A percentile compares a stretch with the other conserved stretches of the same genome.
Conservation (phyloP, 495 filamentous ascomycete genomes). For the Aspergillus kassunensis region DNA sequence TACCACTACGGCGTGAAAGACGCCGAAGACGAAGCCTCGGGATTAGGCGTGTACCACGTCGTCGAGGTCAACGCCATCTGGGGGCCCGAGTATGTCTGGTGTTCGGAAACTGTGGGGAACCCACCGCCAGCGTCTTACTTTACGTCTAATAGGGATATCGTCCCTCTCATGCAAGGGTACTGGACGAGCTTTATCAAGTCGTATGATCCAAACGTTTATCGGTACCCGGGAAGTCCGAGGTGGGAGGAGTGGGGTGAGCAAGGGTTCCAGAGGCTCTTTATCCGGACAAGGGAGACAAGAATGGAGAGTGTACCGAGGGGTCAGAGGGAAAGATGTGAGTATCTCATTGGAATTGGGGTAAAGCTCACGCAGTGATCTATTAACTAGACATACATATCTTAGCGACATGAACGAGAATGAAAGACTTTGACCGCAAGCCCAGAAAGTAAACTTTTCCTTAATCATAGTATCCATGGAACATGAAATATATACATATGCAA, state of each 20-base stretch:
- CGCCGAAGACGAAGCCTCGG: slow-evolving; percentile 38
- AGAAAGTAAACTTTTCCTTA: background rate
- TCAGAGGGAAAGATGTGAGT: slow-evolving; percentile 48
- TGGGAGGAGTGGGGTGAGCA: slow-evolving; percentile 39
- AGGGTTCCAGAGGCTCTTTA: slow-evolving; percentile 45
- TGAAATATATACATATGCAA: background rate
- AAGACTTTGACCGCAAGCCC: no score
- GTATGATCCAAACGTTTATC: slow-evolving; percentile 59
- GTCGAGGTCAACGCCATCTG: slow-evolving; percentile 62
- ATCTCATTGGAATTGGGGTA: slow-evolving; percentile 50
- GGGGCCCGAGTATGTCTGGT: slow-evolving; percentile 43
- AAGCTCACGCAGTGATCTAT: slow-evolving; percentile 42
- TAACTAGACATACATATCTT: background rate
- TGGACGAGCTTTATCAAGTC: slow-evolving; percentile 65
- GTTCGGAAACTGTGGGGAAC: slow-evolving; percentile 32
- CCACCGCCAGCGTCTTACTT: slow-evolving; percentile 51
- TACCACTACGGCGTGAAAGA: slow-evolving; percentile 67
- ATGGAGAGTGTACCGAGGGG: slow-evolving; percentile 53
- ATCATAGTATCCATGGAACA: background rate
- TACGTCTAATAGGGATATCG: slow-evolving; percentile 46
- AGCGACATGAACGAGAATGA: background rate
- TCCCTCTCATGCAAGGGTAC: slow-evolving; percentile 60
- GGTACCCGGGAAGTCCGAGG: slow-evolving; percentile 35
- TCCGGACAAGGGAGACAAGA: slow-evolving; percentile 50
- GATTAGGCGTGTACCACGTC: slow-evolving; percentile 59